Evolutionary conservation across 106 monocot genomes (phyloP), one percentile per base, ranked within the genome.

Genomic region (Acorus calamus): DNA sequence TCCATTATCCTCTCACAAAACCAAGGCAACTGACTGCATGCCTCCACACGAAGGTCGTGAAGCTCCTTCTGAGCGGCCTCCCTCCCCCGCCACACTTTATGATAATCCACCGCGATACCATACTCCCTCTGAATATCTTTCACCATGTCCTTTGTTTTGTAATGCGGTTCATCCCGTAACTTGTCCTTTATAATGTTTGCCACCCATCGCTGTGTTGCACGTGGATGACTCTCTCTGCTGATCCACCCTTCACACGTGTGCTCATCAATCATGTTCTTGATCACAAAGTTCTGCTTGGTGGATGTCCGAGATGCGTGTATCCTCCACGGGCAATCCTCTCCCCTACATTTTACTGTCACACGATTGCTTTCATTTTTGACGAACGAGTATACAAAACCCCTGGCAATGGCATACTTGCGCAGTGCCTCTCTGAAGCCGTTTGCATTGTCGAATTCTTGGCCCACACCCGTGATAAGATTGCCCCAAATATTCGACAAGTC

Each of bases 161-260:
- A 98, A 53, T 98, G 63, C 4, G 96, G 96, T 11, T 64, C 76
- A 49, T 92, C 92, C 49, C 80, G 77, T 61, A 98, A 66, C 70
- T 81, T 98, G 64, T 98, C 96, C 67, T 98, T 98, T 66, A 98
- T 98, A 53, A 98, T 80, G 57, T 85, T 88, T 6, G 96, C 92
- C 11, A 98, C 88, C 91, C 91, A 92, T 13, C 85, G 73, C 59
- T 98, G 91, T 8, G 84, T 80, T 13, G 96, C 96, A 14, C 87
- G 70, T 47, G 87, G 75, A 68, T 82, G 77, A 11, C 84, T 66
- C 43, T 84, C 79, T 64, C 80, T 87, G 56, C 70, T 75, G 14
- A 71, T 76, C 43, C 78, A 77, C 43, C 67, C 72, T 52, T 72
- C 83, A 56, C 96, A 92, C 4, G 81, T 81, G 57, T 98, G 96